phyloP scores from a whole-genome alignment of 805 yeast species.

The Cyberlindnera lachancei region DNA sequence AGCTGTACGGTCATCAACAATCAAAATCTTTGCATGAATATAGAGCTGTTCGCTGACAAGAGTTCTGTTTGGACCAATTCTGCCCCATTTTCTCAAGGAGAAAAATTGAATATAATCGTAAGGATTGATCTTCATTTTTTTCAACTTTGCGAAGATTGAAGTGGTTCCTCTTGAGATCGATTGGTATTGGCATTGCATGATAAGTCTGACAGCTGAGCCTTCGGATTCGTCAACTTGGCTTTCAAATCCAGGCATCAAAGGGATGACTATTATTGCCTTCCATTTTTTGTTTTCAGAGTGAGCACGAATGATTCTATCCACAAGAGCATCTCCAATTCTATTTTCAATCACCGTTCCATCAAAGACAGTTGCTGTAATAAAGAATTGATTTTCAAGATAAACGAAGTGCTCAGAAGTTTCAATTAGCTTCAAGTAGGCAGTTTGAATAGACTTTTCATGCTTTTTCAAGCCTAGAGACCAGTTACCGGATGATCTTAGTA shows the following conservation, averaged over 20 bases:
- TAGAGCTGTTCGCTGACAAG: conserved; percentile 87
- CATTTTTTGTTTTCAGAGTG: conserved; percentile 68
- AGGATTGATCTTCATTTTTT: conserved; percentile 77
- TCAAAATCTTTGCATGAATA: conserved; percentile 85
- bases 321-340: conserved; percentile 91
- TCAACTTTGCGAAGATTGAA: conserved; percentile 77
- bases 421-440: conserved; percentile 83
- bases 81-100: conserved; percentile 93
- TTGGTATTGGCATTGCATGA: conserved; percentile 94
- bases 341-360: conserved; percentile 82
- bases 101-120: conserved; percentile 87
- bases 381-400: conserved; percentile 93
- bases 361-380: conserved; percentile 80
- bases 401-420: conserved; percentile 90
- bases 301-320: conserved; percentile 91
- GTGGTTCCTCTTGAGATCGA: conserved; percentile 86
- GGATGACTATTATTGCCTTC: conserved; percentile 89
- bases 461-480: conserved; percentile 91
- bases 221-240: conserved; percentile 89
- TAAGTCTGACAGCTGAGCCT: conserved; percentile 90
- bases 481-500: conserved; percentile 78
- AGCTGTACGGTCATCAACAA: conserved; percentile 90
- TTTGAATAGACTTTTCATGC: conserved; percentile 84
- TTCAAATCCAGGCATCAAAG: conserved; percentile 96
- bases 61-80: conserved; percentile 66